Percentiles rank a stretch among this genome's conserved stretches.
Evolutionary conservation across 164 flowering plant genomes (phyloP).

Genomic region (Akebia trifoliata): DNA sequence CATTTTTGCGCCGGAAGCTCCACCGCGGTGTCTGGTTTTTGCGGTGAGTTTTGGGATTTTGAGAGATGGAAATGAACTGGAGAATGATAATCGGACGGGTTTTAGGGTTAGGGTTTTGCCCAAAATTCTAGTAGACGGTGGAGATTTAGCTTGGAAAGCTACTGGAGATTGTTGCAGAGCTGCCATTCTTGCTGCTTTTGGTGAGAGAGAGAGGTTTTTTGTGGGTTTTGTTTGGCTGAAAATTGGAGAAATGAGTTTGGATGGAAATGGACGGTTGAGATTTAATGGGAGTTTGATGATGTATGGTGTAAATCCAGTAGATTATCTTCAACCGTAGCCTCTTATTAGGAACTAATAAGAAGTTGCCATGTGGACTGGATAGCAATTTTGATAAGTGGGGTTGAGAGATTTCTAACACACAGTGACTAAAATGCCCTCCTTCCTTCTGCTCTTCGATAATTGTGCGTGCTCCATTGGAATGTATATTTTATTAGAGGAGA

Average conservation of each 20-base stretch:
- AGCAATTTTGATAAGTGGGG: too few species aligned
- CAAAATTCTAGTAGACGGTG: constrained; percentile 14
- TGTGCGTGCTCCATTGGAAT: too few species aligned
- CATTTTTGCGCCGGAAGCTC: constrained; percentile 42
- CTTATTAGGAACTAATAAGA: constrained; percentile 9
- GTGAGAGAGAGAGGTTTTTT: background rate
- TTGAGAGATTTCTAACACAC: too few species aligned
- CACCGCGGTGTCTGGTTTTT: constrained; percentile 14
- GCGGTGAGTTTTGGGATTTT: constrained; percentile 22
- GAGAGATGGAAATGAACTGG: constrained; percentile 32
- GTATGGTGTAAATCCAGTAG: constrained; percentile 8
- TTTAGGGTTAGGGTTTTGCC: constrained; percentile 6
- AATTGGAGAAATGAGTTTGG: background rate
- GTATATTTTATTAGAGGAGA: too few species aligned
- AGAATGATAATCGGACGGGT: constrained; percentile 37
- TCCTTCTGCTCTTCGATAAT: too few species aligned
- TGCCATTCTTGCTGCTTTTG: constrained; percentile 29
- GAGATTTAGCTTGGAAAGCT: constrained; percentile 32
- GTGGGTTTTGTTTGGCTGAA: background rate
- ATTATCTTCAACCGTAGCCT: constrained; percentile 23
- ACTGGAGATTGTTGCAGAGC: constrained; percentile 48
- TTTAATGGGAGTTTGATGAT: background rate
- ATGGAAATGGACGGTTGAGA: constrained; percentile 7
- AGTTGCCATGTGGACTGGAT: constrained; percentile 12
- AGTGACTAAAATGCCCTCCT: too few species aligned